Base-by-base conservation (phyloP, 2,329 filamentous ascomycete genomes). In the Fusarium irregulare region DNA sequence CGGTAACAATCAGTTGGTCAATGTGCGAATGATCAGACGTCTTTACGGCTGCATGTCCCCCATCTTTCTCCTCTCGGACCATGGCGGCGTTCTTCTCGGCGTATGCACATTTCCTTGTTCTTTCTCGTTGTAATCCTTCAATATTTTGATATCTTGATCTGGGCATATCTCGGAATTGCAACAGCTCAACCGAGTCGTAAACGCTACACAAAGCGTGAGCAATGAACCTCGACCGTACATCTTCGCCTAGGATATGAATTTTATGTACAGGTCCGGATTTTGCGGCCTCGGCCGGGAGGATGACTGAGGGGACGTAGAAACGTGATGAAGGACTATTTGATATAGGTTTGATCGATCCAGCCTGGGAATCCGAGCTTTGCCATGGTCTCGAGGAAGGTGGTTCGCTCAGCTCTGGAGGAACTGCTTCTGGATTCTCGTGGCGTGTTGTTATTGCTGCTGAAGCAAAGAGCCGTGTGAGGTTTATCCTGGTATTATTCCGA, bases 1-100 rank as follows among this genome's bases (percentile, higher is more conserved):
- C 89, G 3, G 90, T 88, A 21, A 96, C 84, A 45, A 97, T 87
- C 46, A 96, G 83, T 72, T 91, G 89, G 71, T 91, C 85, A 57
- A 97, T 96, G 21, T 83, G 85, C 23, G 84, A 83, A 20, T 82
- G 74, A 55, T 84, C 76, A 32, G 75, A 57, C 12, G 21, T 42
- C 12, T 30, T 7, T 30, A 13, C 4, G 28, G 3, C 10, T 30
- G 32, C 13, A 4, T 60, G 12, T n/a, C 20, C 53, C 6, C 11
- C 12, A 6, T 42, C 27, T 6, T 41, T 27, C 28, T 71, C 32
- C 18, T 64, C 57, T 20, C 60, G 48, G 3, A 45, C 50, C 0
- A 73, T 53, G 4, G 72, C 75, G 11, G 58, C 61, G 20, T 76
- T 73, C 48, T 60, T 64, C 51, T 77, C 75, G 11, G 73, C 42